These are phyloP conservation scores for Malassezia japonica DNA, from an alignment of 1,284 basidiomycete species.

Conservation along the genomic window DNA sequence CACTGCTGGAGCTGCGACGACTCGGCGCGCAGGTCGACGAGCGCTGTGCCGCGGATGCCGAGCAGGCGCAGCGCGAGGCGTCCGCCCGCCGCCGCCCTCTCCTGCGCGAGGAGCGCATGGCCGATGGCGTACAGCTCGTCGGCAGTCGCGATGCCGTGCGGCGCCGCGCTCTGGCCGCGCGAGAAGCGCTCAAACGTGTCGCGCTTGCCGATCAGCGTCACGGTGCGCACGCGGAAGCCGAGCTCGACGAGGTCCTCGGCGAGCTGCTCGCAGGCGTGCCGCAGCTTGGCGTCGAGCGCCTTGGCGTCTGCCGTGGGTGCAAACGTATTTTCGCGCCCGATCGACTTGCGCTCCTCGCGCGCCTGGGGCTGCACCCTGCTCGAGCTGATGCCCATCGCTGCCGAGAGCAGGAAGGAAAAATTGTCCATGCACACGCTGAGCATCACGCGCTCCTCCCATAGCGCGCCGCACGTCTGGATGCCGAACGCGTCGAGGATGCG, in stretches of 20 bases:
- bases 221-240: constrained; percentile 33
- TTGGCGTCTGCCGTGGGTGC: constrained; percentile 27
- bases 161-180: constrained; percentile 20
- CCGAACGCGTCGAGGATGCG: constrained; percentile 35
- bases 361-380: constrained; percentile 33
- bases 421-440: constrained; percentile 33
- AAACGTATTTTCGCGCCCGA: constrained; percentile 45
- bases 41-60: constrained; percentile 31
- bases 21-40: constrained; percentile 25
- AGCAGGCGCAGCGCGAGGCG: constrained; percentile 29
- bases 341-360: constrained; percentile 35
- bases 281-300: constrained; percentile 24
- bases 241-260: constrained; percentile 31
- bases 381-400: constrained; percentile 35
- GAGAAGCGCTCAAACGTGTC: constrained; percentile 41
- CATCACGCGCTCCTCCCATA: constrained; percentile 36
- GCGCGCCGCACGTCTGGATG: constrained; percentile 38
- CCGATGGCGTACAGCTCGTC: constrained; percentile 34
- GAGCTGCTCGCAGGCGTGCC: constrained; percentile 28
- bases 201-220: constrained; percentile 37
- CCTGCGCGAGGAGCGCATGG: constrained; percentile 22
- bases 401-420: constrained; percentile 35
- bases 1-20: background rate
- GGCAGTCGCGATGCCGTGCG: constrained; percentile 18
- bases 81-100: constrained; percentile 20